phyloP scores from a whole-genome alignment of 2,329 filamentous ascomycete species.

The Apiospora pterosperma region DNA sequence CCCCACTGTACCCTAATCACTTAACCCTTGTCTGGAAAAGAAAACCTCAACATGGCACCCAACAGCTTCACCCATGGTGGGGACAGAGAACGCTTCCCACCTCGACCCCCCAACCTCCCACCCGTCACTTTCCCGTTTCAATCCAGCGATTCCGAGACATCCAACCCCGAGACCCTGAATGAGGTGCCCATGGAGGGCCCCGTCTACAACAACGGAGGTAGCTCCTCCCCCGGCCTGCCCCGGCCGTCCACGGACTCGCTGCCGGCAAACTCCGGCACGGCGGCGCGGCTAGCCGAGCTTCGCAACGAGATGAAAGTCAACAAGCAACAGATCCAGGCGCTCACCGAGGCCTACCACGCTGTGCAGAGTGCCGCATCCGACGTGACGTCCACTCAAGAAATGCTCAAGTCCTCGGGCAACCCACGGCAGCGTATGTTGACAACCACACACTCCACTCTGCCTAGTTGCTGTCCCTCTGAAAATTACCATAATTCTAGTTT shows the following conservation, averaged over 20 bases:
- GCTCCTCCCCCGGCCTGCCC: background rate
- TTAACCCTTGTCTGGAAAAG: background rate
- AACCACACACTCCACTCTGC: background rate
- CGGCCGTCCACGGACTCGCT: conserved; percentile 7
- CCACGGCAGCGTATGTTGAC: background rate
- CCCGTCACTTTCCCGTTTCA: background rate
- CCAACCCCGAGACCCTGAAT: conserved; percentile 10
- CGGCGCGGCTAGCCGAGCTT: conserved; percentile 10
- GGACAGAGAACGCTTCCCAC: background rate
- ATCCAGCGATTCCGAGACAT: background rate
- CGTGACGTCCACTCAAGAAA: conserved; percentile 11
- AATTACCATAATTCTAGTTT: background rate
- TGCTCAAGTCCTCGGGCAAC: background rate
- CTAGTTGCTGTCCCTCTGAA: background rate
- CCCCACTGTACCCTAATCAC: too few relatives aligned
- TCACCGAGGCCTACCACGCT: conserved; percentile 11
- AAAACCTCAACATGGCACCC: background rate
- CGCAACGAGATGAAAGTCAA: conserved; percentile 11
- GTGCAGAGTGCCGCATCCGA: conserved; percentile 10
- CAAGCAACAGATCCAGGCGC: conserved; percentile 12
- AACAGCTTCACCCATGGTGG: background rate
- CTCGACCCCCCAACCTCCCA: background rate
- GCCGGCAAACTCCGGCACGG: conserved; percentile 3
- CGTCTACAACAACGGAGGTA: background rate
- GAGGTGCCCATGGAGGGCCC: conserved; percentile 7